A percentile compares a stretch with the other conserved stretches of the same genome.
Evolutionary conservation across 108 stramenopile genomes (phyloP).

Genomic region (Schizochytrium sp.): DNA sequence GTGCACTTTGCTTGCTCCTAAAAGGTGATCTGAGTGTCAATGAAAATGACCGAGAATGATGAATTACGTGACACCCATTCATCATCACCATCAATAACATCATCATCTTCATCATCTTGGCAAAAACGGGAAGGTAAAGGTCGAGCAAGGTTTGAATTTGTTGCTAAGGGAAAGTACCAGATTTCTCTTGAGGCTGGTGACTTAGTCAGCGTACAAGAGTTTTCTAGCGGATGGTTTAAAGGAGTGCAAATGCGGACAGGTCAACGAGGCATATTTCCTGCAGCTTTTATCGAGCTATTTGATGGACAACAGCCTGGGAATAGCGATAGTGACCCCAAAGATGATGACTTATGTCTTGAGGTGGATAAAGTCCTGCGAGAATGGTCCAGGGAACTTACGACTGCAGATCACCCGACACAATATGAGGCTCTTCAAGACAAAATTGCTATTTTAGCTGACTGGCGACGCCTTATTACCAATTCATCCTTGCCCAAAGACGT

Average conservation of each 20-base stretch:
- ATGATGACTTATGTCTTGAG: too few species aligned
- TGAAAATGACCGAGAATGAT: not conserved
- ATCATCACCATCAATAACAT: not conserved
- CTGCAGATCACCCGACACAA: too few species aligned
- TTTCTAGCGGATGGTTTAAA: constrained; percentile 57
- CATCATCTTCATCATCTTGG: not conserved
- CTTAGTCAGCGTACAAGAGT: constrained; percentile 22
- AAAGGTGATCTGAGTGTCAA: not conserved
- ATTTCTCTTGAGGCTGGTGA: constrained; percentile 50
- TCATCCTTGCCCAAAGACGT: too few species aligned
- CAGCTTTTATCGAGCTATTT: constrained; percentile 12
- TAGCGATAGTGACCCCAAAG: too few species aligned
- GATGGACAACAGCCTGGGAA: not conserved
- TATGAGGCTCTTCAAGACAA: too few species aligned
- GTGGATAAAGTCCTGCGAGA: too few species aligned
- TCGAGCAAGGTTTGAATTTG: not conserved
- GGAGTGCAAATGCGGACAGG: constrained; percentile 39
- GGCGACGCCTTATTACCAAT: too few species aligned
- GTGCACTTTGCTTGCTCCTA: too few species aligned
- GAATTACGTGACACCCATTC: not conserved
- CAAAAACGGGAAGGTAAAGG: not conserved
- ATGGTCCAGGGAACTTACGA: too few species aligned
- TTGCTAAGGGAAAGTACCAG: constrained; percentile 5
- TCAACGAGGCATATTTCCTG: constrained; percentile 20
- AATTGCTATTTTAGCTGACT: too few species aligned